phyloP scores from a whole-genome alignment of 1,284 basidiomycete species.

The Coniophora puteana region DNA sequence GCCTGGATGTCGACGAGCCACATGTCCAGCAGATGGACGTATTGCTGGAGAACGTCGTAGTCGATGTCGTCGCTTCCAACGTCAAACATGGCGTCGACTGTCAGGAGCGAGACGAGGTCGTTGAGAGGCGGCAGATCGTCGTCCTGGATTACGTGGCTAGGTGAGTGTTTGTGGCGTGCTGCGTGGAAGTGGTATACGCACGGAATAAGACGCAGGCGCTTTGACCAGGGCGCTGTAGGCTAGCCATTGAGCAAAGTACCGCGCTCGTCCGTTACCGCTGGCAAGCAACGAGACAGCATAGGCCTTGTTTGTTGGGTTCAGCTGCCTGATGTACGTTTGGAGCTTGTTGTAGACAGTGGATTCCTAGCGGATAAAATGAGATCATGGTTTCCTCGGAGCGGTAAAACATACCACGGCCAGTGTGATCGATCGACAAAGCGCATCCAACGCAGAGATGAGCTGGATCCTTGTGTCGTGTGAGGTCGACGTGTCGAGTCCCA shows the following conservation, averaged over 20 bases:
- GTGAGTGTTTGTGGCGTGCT: no score
- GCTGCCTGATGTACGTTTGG: constrained; percentile 30
- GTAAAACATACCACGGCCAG: constrained; percentile 28
- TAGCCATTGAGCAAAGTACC: constrained; percentile 52
- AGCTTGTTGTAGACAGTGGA: constrained; percentile 41
- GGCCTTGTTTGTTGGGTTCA: constrained; percentile 42
- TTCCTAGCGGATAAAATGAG: constrained; percentile 35
- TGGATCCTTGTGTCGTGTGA: constrained; percentile 40
- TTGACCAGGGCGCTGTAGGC: constrained; percentile 41
- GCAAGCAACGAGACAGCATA: constrained; percentile 49
- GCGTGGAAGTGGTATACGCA: no score
- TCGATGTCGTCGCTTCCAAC: constrained; percentile 43
- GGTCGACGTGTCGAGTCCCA: constrained; percentile 53
- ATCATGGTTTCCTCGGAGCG: constrained; percentile 1
- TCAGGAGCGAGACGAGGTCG: constrained; percentile 40
- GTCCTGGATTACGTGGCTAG: no score
- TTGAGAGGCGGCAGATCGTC: constrained; percentile 43
- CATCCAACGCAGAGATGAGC: constrained; percentile 42
- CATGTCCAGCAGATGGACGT: constrained; percentile 50
- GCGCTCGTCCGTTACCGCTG: constrained; percentile 43
- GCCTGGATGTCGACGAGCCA: constrained; percentile 54
- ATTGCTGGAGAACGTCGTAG: constrained; percentile 53
- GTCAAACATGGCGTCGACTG: constrained; percentile 40
- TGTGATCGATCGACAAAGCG: constrained; percentile 38
- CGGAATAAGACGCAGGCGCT: constrained; percentile 24